phyloP scores from a whole-genome alignment of 2,329 filamentous ascomycete species.

The Cordyceps cateniannulata region DNA sequence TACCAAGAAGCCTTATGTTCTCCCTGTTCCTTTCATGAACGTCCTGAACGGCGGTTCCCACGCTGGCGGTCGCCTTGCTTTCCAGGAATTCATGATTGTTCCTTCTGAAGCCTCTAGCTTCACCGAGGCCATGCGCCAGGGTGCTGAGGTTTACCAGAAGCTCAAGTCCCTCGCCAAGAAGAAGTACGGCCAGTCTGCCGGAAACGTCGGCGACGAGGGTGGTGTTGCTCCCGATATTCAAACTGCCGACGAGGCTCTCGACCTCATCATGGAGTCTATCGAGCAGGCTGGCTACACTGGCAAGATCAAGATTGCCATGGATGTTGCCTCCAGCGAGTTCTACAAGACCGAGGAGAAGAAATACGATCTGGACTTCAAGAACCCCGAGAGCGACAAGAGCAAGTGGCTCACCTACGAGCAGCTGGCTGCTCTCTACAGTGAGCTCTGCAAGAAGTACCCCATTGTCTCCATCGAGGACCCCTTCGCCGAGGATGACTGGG shows the following conservation, averaged over 20 bases:
- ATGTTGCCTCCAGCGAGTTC: slow-evolving; percentile 98
- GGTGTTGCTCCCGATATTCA: slow-evolving; percentile 99
- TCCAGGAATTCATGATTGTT: slow-evolving; percentile 97
- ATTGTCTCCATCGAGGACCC: slow-evolving; percentile 99
- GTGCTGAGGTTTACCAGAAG: slow-evolving; percentile 96
- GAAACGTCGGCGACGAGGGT: slow-evolving; percentile 99
- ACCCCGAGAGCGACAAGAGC: slow-evolving; percentile 88
- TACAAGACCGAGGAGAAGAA: slow-evolving; percentile 98
- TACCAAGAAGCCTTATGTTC: slow-evolving; percentile 86
- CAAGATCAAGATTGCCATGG: slow-evolving; percentile 97
- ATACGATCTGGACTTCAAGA: slow-evolving; percentile 99
- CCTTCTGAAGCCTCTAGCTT: slow-evolving; percentile 80
- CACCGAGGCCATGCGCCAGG: slow-evolving; percentile 92
- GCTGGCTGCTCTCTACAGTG: slow-evolving; percentile 85
- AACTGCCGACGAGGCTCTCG: slow-evolving; percentile 91
- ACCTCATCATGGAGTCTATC: slow-evolving; percentile 91
- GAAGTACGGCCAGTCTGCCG: slow-evolving; percentile 98
- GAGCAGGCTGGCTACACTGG: slow-evolving; percentile 93
- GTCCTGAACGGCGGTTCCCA: slow-evolving; percentile 91
- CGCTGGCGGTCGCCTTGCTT: slow-evolving; percentile 90
- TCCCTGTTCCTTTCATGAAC: slow-evolving; percentile 90
- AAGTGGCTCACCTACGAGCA: slow-evolving; percentile 99
- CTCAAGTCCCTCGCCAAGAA: slow-evolving; percentile 97
- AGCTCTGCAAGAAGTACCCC: slow-evolving; percentile 88
- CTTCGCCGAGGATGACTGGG: slow-evolving; percentile 99